These are phyloP conservation scores for Fusarium papillatum DNA, from an alignment of 2,329 filamentous ascomycete species.

Conservation along the genomic window DNA sequence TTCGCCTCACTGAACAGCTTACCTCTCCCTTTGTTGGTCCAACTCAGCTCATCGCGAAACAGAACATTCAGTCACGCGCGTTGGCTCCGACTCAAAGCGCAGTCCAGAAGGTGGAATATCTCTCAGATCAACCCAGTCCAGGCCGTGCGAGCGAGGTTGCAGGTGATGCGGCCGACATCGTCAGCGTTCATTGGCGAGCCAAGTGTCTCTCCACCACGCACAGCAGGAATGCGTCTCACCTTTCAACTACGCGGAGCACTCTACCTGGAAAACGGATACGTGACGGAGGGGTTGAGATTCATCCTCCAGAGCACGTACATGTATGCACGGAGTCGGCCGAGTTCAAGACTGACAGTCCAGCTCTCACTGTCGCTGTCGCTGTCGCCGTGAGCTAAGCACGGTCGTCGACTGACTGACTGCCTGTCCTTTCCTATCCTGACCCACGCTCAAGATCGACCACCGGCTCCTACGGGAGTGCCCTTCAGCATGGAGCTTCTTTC, in stretches of 20 bases:
- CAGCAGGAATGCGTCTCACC: slow-evolving; percentile 12
- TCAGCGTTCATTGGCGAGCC: slow-evolving; percentile 22
- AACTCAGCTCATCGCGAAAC: slow-evolving; percentile 16
- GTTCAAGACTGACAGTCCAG: background rate
- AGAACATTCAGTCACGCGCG: slow-evolving; percentile 16
- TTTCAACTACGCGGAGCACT: slow-evolving; percentile 11
- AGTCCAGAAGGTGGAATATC: slow-evolving; percentile 26
- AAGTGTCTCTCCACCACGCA: slow-evolving; percentile 18
- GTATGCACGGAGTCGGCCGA: background rate
- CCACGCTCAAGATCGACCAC: slow-evolving; percentile 31
- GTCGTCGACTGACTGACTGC: slow-evolving; percentile 8
- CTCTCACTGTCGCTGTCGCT: background rate
- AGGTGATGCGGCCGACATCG: slow-evolving; percentile 28
- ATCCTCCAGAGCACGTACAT: background rate
- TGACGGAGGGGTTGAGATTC: slow-evolving; percentile 2
- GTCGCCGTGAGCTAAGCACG: slow-evolving; percentile 24
- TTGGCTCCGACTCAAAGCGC: slow-evolving; percentile 28
- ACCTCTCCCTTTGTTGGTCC: slow-evolving; percentile 10
- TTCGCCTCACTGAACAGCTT: slow-evolving; percentile 20
- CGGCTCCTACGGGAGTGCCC: slow-evolving; percentile 19
- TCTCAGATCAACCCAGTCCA: slow-evolving; percentile 24
- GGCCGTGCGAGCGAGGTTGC: slow-evolving; percentile 37
- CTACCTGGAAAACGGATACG: slow-evolving; percentile 4
- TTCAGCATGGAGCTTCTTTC: slow-evolving; percentile 25
- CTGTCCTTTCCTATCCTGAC: slow-evolving; percentile 7